phyloP scores from a whole-genome alignment of 177 flowering plant genomes.

The Telopea speciosissima region DNA sequence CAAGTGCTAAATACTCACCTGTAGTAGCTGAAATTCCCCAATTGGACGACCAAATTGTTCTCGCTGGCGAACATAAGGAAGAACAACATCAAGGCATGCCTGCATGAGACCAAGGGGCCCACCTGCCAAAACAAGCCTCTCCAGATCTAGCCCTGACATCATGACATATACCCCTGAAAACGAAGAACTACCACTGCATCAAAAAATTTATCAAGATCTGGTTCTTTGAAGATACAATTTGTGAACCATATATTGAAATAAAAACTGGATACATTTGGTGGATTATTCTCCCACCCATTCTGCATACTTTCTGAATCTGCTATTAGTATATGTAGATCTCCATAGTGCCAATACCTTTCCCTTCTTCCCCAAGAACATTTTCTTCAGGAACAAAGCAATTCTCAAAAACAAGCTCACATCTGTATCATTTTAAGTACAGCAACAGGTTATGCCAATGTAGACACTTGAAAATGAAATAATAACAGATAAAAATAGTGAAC shows the following conservation, averaged over 20 bases:
- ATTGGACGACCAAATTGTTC: slow-evolving; percentile 94
- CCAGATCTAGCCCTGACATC: slow-evolving; percentile 98
- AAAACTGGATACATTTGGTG: background rate
- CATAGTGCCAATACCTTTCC: slow-evolving; percentile 65
- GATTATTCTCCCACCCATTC: background rate
- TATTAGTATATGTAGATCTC: background rate
- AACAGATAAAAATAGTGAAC: slow-evolving; percentile 20
- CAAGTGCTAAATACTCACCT: slow-evolving; percentile 40
- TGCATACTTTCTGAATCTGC: background rate
- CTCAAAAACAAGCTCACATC: slow-evolving; percentile 97
- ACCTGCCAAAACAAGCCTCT: slow-evolving; percentile 92
- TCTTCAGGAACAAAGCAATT: slow-evolving; percentile 97
- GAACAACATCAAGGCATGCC: slow-evolving; percentile 87
- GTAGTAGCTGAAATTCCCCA: slow-evolving; percentile 94
- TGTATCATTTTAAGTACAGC: slow-evolving; percentile 28
- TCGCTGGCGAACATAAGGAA: slow-evolving; percentile 84
- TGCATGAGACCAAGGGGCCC: slow-evolving; percentile 99
- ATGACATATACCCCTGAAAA: slow-evolving; percentile 88
- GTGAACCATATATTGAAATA: background rate
- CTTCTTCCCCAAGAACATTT: slow-evolving; percentile 94
- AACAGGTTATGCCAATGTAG: slow-evolving; percentile 8
- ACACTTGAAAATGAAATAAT: background rate
- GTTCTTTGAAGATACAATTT: background rate
- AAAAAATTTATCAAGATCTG: background rate
- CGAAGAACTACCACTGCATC: slow-evolving; percentile 1